A percentile compares a stretch with the other conserved stretches of the same genome.
phyloP scores from a whole-genome alignment of 2,329 filamentous ascomycete species.

The Amauroascus niger region DNA sequence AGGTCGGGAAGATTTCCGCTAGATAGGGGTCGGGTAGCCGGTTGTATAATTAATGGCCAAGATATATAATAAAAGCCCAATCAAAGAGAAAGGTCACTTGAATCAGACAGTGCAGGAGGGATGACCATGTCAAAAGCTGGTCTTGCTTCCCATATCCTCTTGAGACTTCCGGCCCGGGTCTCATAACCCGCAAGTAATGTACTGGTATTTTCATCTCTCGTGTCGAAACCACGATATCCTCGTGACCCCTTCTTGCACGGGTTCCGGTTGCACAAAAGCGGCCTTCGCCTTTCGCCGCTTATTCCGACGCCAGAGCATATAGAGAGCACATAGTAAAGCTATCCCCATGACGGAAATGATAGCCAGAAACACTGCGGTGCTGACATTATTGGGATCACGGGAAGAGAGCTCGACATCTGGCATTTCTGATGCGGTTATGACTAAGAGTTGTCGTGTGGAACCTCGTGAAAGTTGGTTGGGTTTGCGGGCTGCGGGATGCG shows the following conservation, averaged over 20 bases:
- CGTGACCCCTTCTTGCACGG: not conserved
- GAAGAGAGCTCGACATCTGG: not conserved
- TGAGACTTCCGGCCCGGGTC: no score
- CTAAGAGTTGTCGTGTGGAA: not conserved
- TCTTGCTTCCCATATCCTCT: no score
- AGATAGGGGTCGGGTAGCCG: no score
- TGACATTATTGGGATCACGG: not conserved
- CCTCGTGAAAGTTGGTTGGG: no score
- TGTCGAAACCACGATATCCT: conserved; percentile 2
- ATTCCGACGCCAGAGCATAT: not conserved
- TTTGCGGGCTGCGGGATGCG: not conserved
- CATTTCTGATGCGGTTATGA: not conserved
- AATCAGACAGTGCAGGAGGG: no score
- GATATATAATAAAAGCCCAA: no score
- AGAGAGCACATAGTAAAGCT: not conserved
- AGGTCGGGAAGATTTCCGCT: no score
- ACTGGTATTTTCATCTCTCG: conserved; percentile 8
- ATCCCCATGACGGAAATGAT: not conserved
- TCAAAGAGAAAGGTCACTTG: no score
- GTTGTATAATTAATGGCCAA: no score
- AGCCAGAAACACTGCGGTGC: not conserved
- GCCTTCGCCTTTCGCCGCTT: not conserved
- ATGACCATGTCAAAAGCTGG: no score
- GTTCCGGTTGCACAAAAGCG: not conserved
- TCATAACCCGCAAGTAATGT: no score